Conservation (phyloP, 345 rosid genomes). For the Eucalyptus marginata region DNA sequence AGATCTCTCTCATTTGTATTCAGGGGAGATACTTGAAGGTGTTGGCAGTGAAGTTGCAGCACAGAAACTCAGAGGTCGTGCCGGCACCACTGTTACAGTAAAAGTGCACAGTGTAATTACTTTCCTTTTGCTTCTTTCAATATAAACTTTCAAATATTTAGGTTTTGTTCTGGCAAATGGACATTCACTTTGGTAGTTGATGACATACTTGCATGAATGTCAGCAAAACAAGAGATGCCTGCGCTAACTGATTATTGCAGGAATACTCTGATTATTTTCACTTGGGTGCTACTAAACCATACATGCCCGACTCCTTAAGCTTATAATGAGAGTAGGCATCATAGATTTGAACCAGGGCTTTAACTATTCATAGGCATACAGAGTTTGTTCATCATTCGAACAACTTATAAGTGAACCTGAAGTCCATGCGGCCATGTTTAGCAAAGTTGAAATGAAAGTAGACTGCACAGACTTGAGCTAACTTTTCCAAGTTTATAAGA, state of each 20-base stretch:
- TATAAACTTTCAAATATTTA: background rate
- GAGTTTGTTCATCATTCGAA: background rate
- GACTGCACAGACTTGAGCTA: background rate
- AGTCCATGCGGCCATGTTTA: background rate
- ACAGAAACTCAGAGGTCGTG: slow-evolving; percentile 73
- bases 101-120: slow-evolving; percentile 50
- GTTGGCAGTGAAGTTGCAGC: slow-evolving; percentile 75
- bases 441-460: background rate
- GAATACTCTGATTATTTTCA: background rate
- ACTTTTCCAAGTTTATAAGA: background rate
- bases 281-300: background rate
- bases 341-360: background rate
- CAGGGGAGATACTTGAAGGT: slow-evolving; percentile 72
- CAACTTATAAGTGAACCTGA: background rate
- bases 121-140: background rate
- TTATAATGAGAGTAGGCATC: background rate
- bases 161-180: background rate
- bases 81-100: slow-evolving; percentile 61
- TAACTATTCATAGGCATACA: background rate
- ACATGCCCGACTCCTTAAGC: background rate
- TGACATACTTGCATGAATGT: background rate
- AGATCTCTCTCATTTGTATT: background rate
- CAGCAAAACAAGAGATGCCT: background rate
- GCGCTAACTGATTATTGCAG: background rate
- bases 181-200: background rate